Evolutionary conservation across 2,329 filamentous ascomycete species (phyloP).

Genomic region (Neofusicoccum sp.): DNA sequence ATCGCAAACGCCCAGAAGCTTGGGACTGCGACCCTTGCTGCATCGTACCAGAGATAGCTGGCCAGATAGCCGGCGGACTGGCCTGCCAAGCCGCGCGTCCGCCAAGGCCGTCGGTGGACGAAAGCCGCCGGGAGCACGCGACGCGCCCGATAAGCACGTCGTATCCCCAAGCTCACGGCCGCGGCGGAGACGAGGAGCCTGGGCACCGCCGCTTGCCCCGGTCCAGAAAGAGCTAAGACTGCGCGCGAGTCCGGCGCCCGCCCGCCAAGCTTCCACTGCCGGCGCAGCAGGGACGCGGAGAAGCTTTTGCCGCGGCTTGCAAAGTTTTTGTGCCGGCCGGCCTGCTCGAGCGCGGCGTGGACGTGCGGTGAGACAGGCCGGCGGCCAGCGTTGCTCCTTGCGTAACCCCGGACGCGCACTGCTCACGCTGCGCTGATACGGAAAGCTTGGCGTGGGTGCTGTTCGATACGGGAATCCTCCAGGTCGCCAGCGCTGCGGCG

Average conservation of each 20-base stretch:
- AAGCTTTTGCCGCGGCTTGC: constrained; percentile 8
- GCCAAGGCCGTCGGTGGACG: neutral
- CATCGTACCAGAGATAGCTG: neutral
- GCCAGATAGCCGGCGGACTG: neutral
- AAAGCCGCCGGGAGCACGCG: neutral
- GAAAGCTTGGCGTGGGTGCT: too few relatives aligned
- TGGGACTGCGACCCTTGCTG: neutral
- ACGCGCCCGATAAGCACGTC: constrained; percentile 1
- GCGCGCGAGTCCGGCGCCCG: neutral
- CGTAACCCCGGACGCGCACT: too few relatives aligned
- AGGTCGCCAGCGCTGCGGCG: neutral
- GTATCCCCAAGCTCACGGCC: constrained; percentile 8
- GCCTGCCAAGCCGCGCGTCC: constrained; percentile 1
- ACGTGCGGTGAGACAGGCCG: neutral
- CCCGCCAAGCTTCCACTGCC: constrained; percentile 7
- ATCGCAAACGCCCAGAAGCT: neutral
- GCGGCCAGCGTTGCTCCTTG: too few relatives aligned
- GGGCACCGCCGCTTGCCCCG: constrained; percentile 6
- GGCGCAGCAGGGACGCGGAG: neutral
- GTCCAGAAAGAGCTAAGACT: constrained; percentile 10
- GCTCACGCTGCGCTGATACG: too few relatives aligned
- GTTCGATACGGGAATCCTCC: too few relatives aligned
- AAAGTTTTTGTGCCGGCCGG: neutral
- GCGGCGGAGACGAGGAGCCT: neutral
- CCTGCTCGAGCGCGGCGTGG: neutral